Evolutionary conservation across 2,329 filamentous ascomycete genomes (phyloP).

Genomic region (Colletotrichum musicola): DNA sequence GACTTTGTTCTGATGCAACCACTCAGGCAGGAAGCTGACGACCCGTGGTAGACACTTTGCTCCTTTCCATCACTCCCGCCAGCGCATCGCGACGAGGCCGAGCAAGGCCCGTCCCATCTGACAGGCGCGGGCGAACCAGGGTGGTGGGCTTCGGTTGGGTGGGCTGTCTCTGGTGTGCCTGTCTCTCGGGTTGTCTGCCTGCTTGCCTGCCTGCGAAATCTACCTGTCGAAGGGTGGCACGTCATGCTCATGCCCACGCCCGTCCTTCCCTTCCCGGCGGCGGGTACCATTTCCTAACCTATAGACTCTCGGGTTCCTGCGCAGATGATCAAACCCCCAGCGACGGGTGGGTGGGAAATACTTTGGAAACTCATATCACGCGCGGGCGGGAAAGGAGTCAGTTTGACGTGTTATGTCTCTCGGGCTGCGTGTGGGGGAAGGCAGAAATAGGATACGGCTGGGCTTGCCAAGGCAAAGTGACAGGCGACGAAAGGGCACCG

Average conservation of each 20-base stretch:
- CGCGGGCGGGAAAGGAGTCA: conserved; percentile 14
- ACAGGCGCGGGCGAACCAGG: conserved; percentile 25
- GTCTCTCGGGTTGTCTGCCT: background rate
- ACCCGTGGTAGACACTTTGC: conserved; percentile 4
- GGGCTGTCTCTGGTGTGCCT: background rate
- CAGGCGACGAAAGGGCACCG: background rate
- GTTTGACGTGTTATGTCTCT: conserved; percentile 26
- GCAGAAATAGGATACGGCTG: background rate
- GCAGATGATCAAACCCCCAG: conserved; percentile 45
- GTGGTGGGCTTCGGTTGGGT: conserved; percentile 1
- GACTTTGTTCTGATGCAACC: background rate
- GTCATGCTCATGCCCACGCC: conserved; percentile 18
- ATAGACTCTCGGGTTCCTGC: conserved; percentile 47
- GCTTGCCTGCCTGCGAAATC: conserved; percentile 1
- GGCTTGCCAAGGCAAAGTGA: conserved; percentile 2
- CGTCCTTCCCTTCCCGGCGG: background rate
- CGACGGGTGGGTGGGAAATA: conserved; percentile 6
- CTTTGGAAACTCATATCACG: conserved; percentile 18
- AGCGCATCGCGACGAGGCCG: conserved; percentile 35
- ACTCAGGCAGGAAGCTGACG: conserved; percentile 6
- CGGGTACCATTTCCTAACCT: conserved; percentile 15
- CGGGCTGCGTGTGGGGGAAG: background rate
- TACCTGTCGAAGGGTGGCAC: conserved; percentile 26
- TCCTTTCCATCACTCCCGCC: conserved; percentile 9
- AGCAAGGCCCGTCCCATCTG: conserved; percentile 37